Evolutionary conservation across 2,329 filamentous ascomycete genomes (phyloP).

Genomic region (Phoma sp.): DNA sequence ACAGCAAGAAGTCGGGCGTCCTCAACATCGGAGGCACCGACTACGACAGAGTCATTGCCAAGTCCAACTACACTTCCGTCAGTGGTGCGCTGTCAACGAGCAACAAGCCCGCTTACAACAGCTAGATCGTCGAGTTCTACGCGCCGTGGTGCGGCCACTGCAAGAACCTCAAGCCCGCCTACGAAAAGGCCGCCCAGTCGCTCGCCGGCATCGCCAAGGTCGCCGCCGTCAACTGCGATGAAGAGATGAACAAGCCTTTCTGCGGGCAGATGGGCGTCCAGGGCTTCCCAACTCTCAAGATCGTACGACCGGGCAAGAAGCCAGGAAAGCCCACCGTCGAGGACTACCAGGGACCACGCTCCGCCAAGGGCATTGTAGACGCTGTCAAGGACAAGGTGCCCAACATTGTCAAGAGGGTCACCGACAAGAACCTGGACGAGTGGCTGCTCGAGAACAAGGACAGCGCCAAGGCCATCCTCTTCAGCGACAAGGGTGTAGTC

Average conservation of each 20-base stretch:
- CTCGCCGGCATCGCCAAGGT: slow-evolving; percentile 94
- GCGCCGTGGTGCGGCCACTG: slow-evolving; percentile 98
- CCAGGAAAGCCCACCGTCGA: slow-evolving; percentile 80
- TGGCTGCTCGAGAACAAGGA: slow-evolving; percentile 75
- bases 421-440: slow-evolving; percentile 77
- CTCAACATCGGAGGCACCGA: slow-evolving; percentile 79
- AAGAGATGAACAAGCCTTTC: slow-evolving; percentile 87
- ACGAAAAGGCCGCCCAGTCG: slow-evolving; percentile 90
- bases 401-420: slow-evolving; percentile 84
- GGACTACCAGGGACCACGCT: slow-evolving; percentile 86
- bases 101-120: background rate
- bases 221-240: slow-evolving; percentile 93
- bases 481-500: slow-evolving; percentile 90
- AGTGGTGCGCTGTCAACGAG: slow-evolving; percentile 40
- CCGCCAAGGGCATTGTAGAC: slow-evolving; percentile 86
- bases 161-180: slow-evolving; percentile 92
- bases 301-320: slow-evolving; percentile 85
- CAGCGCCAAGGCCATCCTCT: slow-evolving; percentile 84
- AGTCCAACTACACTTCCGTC: slow-evolving; percentile 92
- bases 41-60: slow-evolving; percentile 82
- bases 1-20: slow-evolving; percentile 86
- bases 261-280: slow-evolving; percentile 87
- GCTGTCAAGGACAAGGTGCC: slow-evolving; percentile 86
- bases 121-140: slow-evolving; percentile 71
- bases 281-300: slow-evolving; percentile 96